Evolutionary conservation across 495 filamentous ascomycete species (phyloP), one percentile per base, ranked within the genome.

Genomic region (Gamarada debralockiae): DNA sequence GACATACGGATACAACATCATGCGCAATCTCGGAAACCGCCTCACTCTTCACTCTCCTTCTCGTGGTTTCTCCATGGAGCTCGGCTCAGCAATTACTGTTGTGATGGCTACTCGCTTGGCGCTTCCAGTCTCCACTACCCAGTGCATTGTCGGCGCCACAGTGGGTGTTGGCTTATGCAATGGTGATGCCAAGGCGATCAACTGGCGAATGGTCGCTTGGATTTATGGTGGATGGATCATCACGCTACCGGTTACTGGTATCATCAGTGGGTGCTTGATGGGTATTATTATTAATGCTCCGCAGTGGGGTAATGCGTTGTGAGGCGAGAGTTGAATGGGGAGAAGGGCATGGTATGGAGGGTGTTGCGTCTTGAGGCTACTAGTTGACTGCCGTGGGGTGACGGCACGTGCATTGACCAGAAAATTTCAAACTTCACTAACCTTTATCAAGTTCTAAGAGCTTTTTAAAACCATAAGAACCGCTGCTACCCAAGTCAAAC

Each of bases 1-100:
- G 78, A 81, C 82, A 59, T 89, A 82, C 57, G 85, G 85, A 17
- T 88, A 82, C 69, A 74, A 87, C 53, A 86, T 89, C 65, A 85
- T 89, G 70, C 70, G 74, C 37, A 77, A 81, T 53, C 25, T 89
- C 50, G 85, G 84, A 14, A 88, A 88, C 68, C 74, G 77, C 53
- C 78, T 89, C 63, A 87, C 84, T 0, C 75, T 83, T 45, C 78
- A 84, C 68, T 84, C 80, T 8, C 85, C 84, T 3, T 82, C 79
- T 8, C 76, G 83, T 55, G 85, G 84, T 18, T 88, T 80, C 64
- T 77, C 77, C 23, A 82, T 85, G 67, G 85, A 88, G 64, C 72
- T 89, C 5, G 85, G 85, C 14, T 77, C 81, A 0, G 85, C 82
- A 37, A 75, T 86, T 57, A 86, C 85, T 10, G 78, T 89, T 42